A percentile compares a stretch with the other conserved stretches of the same genome.
phyloP scores from a whole-genome alignment of 2,329 filamentous ascomycete species.

The Paecilomyces formosus region DNA sequence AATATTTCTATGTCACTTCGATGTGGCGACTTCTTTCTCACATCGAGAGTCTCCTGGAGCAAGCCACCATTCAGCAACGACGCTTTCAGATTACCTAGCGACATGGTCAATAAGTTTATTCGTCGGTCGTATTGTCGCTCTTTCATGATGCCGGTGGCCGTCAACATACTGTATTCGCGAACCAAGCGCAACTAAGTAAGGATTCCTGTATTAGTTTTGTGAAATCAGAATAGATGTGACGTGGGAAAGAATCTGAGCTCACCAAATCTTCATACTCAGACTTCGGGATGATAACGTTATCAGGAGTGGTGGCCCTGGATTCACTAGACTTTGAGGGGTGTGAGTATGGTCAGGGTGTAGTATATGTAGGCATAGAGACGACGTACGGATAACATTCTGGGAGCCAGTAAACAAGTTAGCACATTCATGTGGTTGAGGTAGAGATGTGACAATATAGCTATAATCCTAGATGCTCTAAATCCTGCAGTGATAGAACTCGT shows the following conservation, averaged over 20 bases:
- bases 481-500: neutral
- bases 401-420: neutral
- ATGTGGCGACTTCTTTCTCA: slow-evolving; percentile 17
- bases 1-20: slow-evolving; percentile 3
- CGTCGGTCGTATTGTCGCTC: neutral
- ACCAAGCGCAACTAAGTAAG: slow-evolving; percentile 16
- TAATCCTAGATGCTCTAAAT: neutral
- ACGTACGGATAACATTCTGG: neutral
- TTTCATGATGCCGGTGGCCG: neutral
- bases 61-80: slow-evolving; percentile 46
- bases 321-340: neutral
- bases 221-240: neutral
- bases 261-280: slow-evolving; percentile 56
- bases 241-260: slow-evolving; percentile 16
- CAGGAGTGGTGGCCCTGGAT: slow-evolving; percentile 7
- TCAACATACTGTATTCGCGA: slow-evolving; percentile 20
- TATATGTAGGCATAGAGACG: neutral
- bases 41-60: slow-evolving; percentile 42
- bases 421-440: neutral
- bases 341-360: neutral
- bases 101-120: neutral
- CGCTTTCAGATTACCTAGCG: slow-evolving; percentile 38
- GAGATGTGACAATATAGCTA: neutral
- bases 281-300: slow-evolving; percentile 50
- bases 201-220: neutral